These are phyloP conservation scores for Linum tenue DNA, from an alignment of 345 rosid species.

Conservation along the genomic window DNA sequence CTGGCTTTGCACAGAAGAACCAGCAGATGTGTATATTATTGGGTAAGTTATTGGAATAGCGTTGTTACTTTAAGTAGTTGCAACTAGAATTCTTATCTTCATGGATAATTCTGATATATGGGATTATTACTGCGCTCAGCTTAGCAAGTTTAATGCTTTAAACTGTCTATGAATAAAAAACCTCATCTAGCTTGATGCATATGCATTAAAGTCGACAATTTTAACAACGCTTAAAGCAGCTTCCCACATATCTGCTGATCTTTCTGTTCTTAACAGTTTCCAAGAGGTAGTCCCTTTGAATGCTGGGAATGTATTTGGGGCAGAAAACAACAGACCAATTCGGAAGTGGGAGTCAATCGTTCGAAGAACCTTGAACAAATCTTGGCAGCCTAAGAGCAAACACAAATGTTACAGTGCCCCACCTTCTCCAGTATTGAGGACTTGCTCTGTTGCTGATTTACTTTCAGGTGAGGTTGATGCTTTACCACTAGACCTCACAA, in stretches of 20 bases:
- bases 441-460: conserved; percentile 63
- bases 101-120: neutral
- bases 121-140: too few species aligned
- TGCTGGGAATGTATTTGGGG: conserved; percentile 93
- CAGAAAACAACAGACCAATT: conserved; percentile 82
- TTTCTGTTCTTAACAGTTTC: conserved; percentile 36
- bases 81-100: too few species aligned
- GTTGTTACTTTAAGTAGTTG: neutral
- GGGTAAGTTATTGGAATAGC: conserved; percentile 38
- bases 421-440: conserved; percentile 70
- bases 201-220: too few species aligned
- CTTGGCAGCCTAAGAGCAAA: conserved; percentile 38
- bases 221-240: neutral
- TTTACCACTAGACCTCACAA: conserved; percentile 35
- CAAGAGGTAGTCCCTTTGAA: conserved; percentile 96
- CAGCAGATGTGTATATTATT: conserved; percentile 78
- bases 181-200: too few species aligned
- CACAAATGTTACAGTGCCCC: conserved; percentile 77
- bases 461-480: conserved; percentile 43
- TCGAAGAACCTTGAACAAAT: conserved; percentile 78
- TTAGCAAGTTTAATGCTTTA: too few species aligned
- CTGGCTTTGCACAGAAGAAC: conserved; percentile 75
- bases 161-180: too few species aligned
- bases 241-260: neutral
- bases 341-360: conserved; percentile 87